A percentile compares a stretch with the other conserved stretches of the same genome.
Conservation (phyloP, 352 stramenopile species). For the Phytopythium helicoides region DNA sequence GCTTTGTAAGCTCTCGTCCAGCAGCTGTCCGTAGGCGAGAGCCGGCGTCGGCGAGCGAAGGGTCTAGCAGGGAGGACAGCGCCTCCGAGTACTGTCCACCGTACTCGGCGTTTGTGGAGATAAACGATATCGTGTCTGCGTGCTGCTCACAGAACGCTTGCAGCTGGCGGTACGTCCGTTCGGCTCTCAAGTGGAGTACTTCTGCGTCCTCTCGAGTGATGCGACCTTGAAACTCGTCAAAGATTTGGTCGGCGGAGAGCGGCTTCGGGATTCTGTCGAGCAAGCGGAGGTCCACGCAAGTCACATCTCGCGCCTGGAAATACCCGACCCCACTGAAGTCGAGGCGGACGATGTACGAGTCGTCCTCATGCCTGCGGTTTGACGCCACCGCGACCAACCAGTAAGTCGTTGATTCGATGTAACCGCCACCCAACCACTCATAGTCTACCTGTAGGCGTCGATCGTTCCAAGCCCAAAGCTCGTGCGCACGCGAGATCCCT, state of each 20-base stretch:
- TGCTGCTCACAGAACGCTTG: conserved; percentile 70
- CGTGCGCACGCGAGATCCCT: conserved; percentile 22
- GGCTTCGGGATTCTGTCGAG: conserved; percentile 67
- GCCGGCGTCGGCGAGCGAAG: conserved; percentile 57
- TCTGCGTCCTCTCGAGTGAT: conserved; percentile 60
- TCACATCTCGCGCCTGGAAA: conserved; percentile 45
- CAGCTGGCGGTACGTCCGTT: conserved; percentile 52
- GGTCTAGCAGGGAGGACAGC: conserved; percentile 56
- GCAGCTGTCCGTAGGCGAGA: conserved; percentile 45
- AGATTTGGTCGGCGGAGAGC: conserved; percentile 61
- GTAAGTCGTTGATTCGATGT: no score
- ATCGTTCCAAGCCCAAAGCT: conserved; percentile 22
- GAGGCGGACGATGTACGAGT: conserved; percentile 35
- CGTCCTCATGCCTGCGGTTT: conserved; percentile 10
- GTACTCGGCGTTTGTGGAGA: conserved; percentile 71
- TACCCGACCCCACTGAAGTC: conserved; percentile 28
- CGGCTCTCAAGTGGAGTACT: conserved; percentile 44
- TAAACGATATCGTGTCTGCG: conserved; percentile 66
- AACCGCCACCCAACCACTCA: background rate
- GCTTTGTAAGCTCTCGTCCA: conserved; percentile 48
- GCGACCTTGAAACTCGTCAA: conserved; percentile 60
- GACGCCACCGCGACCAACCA: background rate
- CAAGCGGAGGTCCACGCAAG: conserved; percentile 64
- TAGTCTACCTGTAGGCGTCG: conserved; percentile 9
- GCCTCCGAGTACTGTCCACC: conserved; percentile 63